Conservation (phyloP, 2,329 filamentous ascomycete genomes). For the Didymella lethalis region DNA sequence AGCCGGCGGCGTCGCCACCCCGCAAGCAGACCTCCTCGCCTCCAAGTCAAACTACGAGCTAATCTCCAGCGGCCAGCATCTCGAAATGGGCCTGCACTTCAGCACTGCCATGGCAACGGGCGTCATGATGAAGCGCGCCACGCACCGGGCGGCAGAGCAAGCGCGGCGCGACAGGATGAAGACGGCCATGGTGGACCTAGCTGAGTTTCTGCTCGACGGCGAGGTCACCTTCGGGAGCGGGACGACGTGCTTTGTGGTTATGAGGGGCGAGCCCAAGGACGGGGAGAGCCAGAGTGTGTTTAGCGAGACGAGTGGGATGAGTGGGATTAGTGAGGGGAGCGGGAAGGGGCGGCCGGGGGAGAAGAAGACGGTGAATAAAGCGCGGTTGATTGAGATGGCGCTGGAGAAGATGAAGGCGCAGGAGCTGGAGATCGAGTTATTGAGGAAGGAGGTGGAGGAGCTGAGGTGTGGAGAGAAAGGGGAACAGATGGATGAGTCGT, state of each 20-base stretch:
- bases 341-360: slow-evolving; percentile 25
- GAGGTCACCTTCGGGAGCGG: slow-evolving; percentile 44
- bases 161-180: slow-evolving; percentile 45
- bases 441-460: slow-evolving; percentile 37
- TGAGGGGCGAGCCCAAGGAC: slow-evolving; percentile 26
- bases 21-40: slow-evolving; percentile 40
- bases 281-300: slow-evolving; percentile 14
- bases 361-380: slow-evolving; percentile 44
- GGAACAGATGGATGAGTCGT: slow-evolving; percentile 37
- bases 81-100: slow-evolving; percentile 45
- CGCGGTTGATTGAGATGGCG: slow-evolving; percentile 42
- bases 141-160: slow-evolving; percentile 43
- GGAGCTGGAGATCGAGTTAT: slow-evolving; percentile 39
- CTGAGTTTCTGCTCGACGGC: slow-evolving; percentile 41
- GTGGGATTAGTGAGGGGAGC: slow-evolving; percentile 14
- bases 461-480: slow-evolving; percentile 22
- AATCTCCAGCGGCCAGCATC: slow-evolving; percentile 40
- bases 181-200: slow-evolving; percentile 42
- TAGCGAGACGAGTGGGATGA: slow-evolving; percentile 22
- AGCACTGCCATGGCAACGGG: slow-evolving; percentile 45
- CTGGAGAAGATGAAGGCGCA: slow-evolving; percentile 43
- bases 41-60: slow-evolving; percentile 44
- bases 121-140: slow-evolving; percentile 46
- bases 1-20: slow-evolving; percentile 37
- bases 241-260: slow-evolving; percentile 43